phyloP scores from a whole-genome alignment of 75 land plant genomes.

The Sequoia sempervirens region DNA sequence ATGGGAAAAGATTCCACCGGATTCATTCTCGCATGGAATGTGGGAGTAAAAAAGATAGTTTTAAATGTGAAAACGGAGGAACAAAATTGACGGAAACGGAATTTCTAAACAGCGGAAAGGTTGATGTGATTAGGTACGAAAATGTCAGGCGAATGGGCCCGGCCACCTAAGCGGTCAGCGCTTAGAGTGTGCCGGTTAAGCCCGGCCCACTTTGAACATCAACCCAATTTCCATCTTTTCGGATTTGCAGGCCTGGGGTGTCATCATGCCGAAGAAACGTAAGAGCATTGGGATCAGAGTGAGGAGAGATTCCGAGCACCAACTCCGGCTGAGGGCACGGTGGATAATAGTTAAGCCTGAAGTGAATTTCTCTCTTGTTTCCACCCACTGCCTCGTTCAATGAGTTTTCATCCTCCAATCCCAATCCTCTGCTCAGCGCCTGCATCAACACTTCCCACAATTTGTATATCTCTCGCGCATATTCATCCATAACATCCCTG shows the following conservation, averaged over 20 bases:
- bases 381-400: slow-evolving; percentile 26
- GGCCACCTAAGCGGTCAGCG: too few species aligned
- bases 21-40: too few species aligned
- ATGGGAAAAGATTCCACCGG: too few species aligned
- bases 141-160: too few species aligned
- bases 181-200: too few species aligned
- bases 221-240: slow-evolving; percentile 15
- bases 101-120: too few species aligned
- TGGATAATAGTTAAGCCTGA: neutral
- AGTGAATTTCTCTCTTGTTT: neutral
- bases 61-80: too few species aligned
- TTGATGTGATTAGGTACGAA: too few species aligned
- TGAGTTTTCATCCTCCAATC: slow-evolving; percentile 8
- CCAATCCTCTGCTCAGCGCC: slow-evolving; percentile 25
- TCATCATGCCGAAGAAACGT: slow-evolving; percentile 17
- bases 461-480: neutral
- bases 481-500: slow-evolving; percentile 3
- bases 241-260: slow-evolving; percentile 15
- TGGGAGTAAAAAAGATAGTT: too few species aligned
- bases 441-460: neutral
- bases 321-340: neutral
- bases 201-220: slow-evolving; percentile 14
- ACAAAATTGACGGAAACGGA: too few species aligned
- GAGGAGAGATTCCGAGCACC: neutral
- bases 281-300: slow-evolving; percentile 11